Evolutionary conservation across 805 yeast genomes (phyloP), one percentile per base, ranked within the genome.

Genomic region (Lipomyces starkeyi): DNA sequence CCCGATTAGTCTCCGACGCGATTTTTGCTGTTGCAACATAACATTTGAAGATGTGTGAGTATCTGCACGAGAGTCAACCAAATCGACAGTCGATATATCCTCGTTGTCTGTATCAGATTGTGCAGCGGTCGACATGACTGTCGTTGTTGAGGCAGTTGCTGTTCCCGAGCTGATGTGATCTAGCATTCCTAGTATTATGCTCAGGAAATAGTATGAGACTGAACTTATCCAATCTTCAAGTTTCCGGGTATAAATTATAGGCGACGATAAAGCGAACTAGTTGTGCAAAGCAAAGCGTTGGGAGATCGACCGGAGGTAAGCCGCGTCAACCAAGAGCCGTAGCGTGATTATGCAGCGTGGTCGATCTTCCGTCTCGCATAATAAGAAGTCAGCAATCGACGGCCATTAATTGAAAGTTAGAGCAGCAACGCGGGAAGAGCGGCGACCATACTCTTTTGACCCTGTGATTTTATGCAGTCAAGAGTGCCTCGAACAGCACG

Each of bases 81-180:
- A 17, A 8, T 43, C 49, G 11, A 43, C 20, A 43, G 49, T 17
- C 49, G 49, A 43, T 17, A 43, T 43, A n/a, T 17, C 49, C 22
- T 43, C 49, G 8, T 43, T 43, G 22, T 43, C 49, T 17, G 20
- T n/a, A n/a, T 5, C 22, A n/a, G 8, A n/a, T 8, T n/a, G 49
- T 6, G 9, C 2, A n/a, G 22, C 22, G 13, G 17, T 9, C 14
- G 55, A 20, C 57, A 29, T 54, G 14, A 54, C 57, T 54, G 57
- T 54, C 34, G 57, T 17, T 3, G 32, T 22, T 54, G 57, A 27
- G n/a, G 57, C 25, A 22, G 29, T 54, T 54, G n/a, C 34, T 54
- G 57, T 54, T 54, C 34, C 57, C 20, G 57, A 25, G 22, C n/a
- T 29, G 17, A n/a, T 9, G n/a, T 25, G 29, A 54, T 54, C 22